These are phyloP conservation scores for Zea luxurians DNA, from an alignment of 176 grass and related monocot genomes.

Conservation along the genomic window DNA sequence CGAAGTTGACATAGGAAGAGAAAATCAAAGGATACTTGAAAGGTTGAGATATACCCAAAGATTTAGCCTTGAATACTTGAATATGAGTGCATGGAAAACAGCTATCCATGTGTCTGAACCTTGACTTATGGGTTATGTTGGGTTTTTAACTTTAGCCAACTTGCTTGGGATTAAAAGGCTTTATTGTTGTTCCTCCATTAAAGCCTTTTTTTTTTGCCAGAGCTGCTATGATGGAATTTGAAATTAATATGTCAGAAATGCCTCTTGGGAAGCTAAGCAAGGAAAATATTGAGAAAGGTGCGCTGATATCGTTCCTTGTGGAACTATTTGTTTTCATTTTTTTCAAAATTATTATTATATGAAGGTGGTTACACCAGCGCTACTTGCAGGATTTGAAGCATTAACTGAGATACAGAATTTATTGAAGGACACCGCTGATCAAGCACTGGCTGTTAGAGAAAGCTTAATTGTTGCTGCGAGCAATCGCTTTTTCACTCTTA, in stretches of 20 bases:
- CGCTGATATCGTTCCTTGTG: slow-evolving; percentile 18
- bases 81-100: no score
- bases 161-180: no score
- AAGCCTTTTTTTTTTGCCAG: slow-evolving; percentile 38
- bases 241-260: slow-evolving; percentile 99
- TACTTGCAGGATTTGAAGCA: slow-evolving; percentile 78
- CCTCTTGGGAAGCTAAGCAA: slow-evolving; percentile 98
- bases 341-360: slow-evolving; percentile 34
- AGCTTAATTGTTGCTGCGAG: slow-evolving; percentile 88
- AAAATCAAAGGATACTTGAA: no score
- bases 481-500: slow-evolving; percentile 94
- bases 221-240: slow-evolving; percentile 92
- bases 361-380: slow-evolving; percentile 19
- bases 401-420: slow-evolving; percentile 96
- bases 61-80: no score
- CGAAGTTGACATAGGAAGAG: no score
- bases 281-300: slow-evolving; percentile 88
- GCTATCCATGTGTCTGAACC: no score
- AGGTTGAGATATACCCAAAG: no score
- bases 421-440: slow-evolving; percentile 45
- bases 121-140: no score
- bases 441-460: slow-evolving; percentile 69
- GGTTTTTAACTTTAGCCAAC: no score
- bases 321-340: neutral
- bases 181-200: neutral